A percentile compares a stretch with the other conserved stretches of the same genome.
Evolutionary conservation across 345 rosid species (phyloP).

Genomic region (Brassica incana): DNA sequence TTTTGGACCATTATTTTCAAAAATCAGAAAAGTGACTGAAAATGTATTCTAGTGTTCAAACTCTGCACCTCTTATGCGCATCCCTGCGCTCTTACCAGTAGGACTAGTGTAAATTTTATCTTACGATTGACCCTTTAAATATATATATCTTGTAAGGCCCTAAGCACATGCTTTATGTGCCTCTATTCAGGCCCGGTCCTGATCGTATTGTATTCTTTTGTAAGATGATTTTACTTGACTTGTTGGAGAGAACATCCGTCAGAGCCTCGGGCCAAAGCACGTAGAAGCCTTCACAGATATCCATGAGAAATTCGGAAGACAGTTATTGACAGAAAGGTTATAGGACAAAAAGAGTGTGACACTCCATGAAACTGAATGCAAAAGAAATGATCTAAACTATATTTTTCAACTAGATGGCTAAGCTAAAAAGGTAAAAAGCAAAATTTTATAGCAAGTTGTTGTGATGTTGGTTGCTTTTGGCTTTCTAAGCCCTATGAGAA

Average conservation of each 20-base stretch:
- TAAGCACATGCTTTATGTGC: too few species aligned
- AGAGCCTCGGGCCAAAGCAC: constrained; percentile 46
- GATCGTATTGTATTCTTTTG: constrained; percentile 3
- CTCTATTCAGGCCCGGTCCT: too few species aligned
- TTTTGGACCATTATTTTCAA: too few species aligned
- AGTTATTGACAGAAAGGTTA: constrained; percentile 15
- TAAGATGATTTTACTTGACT: constrained; percentile 66
- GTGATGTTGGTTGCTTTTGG: neutral
- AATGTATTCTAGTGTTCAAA: too few species aligned
- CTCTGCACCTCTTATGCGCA: too few species aligned
- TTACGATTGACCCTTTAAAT: too few species aligned
- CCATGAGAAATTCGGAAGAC: constrained; percentile 41
- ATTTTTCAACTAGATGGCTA: constrained; percentile 28
- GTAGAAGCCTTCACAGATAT: constrained; percentile 14
- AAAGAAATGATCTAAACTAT: constrained; percentile 11
- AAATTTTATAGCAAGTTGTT: neutral
- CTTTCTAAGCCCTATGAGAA: constrained; percentile 29
- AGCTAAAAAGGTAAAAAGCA: constrained; percentile 10
- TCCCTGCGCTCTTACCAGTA: neutral
- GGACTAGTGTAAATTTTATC: too few species aligned
- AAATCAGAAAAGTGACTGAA: too few species aligned
- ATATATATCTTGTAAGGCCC: too few species aligned
- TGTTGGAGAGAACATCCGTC: constrained; percentile 71
- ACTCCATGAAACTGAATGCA: too few species aligned
- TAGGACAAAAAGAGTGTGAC: neutral